These are phyloP conservation scores for Saccharomycopsis sp. DNA, from an alignment of 805 yeast genomes.

Conservation along the genomic window DNA sequence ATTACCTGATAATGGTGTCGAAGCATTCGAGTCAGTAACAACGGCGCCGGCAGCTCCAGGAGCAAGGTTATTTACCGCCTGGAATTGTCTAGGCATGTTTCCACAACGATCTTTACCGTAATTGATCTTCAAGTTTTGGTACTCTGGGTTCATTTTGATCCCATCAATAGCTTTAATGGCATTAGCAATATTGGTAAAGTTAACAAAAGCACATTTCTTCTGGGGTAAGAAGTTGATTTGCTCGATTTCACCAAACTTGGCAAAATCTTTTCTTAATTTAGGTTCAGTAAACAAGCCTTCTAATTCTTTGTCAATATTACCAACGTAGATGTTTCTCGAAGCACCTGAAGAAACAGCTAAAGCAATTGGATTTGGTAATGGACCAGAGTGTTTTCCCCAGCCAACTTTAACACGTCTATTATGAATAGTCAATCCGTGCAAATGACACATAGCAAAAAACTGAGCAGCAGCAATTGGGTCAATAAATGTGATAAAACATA, in stretches of 20 bases:
- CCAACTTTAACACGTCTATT: conserved; percentile 85
- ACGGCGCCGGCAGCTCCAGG: conserved; percentile 1
- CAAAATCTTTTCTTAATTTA: conserved; percentile 65
- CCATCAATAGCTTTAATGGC: conserved; percentile 93
- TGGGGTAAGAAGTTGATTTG: conserved; percentile 84
- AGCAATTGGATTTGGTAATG: conserved; percentile 77
- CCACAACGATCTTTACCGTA: conserved; percentile 96
- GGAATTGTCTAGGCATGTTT: conserved; percentile 75
- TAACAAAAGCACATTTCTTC: conserved; percentile 84
- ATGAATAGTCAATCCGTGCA: conserved; percentile 83
- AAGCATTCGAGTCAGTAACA: background rate
- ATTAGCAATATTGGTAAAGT: conserved; percentile 83
- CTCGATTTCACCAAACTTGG: conserved; percentile 88
- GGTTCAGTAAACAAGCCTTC: conserved; percentile 39
- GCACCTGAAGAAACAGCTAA: conserved; percentile 93
- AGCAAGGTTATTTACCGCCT: conserved; percentile 5
- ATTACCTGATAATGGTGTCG: background rate
- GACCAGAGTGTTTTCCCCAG: conserved; percentile 97
- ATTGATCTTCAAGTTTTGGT: conserved; percentile 69
- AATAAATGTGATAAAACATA: conserved; percentile 87
- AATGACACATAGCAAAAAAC: conserved; percentile 87
- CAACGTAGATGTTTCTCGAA: conserved; percentile 86
- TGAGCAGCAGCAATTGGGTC: conserved; percentile 98
- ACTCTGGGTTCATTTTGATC: conserved; percentile 66
- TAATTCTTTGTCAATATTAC: conserved; percentile 49